Conservation (phyloP, 495 filamentous ascomycete genomes). For the Xylaria palmicola region DNA sequence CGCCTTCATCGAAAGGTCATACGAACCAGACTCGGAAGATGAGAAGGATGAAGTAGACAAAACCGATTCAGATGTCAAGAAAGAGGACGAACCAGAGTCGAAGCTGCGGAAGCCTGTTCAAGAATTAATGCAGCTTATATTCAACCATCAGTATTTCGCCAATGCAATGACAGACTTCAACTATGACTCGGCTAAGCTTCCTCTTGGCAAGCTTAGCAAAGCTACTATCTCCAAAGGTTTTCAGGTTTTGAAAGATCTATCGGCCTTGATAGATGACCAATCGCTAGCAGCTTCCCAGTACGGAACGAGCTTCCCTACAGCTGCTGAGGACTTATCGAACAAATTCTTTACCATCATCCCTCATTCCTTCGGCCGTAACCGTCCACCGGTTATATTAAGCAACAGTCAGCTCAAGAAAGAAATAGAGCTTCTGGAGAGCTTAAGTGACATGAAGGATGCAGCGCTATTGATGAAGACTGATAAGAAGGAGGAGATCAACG, state of each 20-base stretch:
- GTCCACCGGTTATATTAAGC: slow-evolving; percentile 62
- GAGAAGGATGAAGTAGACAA: slow-evolving; percentile 52
- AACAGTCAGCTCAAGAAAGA: slow-evolving; percentile 64
- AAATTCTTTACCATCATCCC: slow-evolving; percentile 79
- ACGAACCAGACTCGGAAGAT: slow-evolving; percentile 63
- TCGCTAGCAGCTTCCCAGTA: slow-evolving; percentile 49
- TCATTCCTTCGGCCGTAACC: slow-evolving; percentile 72
- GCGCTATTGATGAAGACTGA: slow-evolving; percentile 67
- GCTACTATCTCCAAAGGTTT: slow-evolving; percentile 69
- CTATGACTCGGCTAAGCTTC: slow-evolving; percentile 76
- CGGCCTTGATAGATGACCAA: slow-evolving; percentile 56
- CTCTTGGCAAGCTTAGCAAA: slow-evolving; percentile 80
- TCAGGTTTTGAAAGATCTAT: slow-evolving; percentile 69
- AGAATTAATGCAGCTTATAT: slow-evolving; percentile 74
- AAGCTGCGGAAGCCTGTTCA: slow-evolving; percentile 60
- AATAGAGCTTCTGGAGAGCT: slow-evolving; percentile 70
- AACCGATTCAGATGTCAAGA: slow-evolving; percentile 20
- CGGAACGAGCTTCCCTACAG: slow-evolving; percentile 30
- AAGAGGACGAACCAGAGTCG: slow-evolving; percentile 45
- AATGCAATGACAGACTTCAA: slow-evolving; percentile 64
- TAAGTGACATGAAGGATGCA: slow-evolving; percentile 81
- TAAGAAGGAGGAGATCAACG: slow-evolving; percentile 49
- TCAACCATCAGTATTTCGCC: slow-evolving; percentile 70
- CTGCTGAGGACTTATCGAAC: slow-evolving; percentile 65
- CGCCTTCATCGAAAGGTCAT: slow-evolving; percentile 69